phyloP scores from a whole-genome alignment of 2,329 filamentous ascomycete species.

The Pestalotiopsis sp. region DNA sequence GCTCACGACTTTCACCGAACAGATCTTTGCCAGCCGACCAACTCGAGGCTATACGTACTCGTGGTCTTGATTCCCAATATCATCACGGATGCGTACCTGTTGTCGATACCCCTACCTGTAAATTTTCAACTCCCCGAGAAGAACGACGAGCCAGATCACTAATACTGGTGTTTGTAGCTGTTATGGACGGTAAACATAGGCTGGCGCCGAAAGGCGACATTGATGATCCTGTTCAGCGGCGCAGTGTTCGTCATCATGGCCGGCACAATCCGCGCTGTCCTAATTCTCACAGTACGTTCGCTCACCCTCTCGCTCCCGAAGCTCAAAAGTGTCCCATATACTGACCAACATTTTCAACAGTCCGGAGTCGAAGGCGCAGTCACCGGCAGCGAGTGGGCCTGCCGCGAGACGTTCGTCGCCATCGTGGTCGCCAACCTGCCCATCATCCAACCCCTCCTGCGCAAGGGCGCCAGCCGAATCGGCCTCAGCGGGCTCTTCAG shows the following conservation, averaged over 20 bases:
- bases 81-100: constrained; percentile 17
- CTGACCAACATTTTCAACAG: constrained; percentile 12
- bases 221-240: constrained; percentile 50
- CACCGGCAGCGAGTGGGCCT: constrained; percentile 34
- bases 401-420: constrained; percentile 42
- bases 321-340: background rate
- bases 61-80: constrained; percentile 15
- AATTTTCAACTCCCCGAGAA: background rate
- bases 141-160: background rate
- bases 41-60: constrained; percentile 14
- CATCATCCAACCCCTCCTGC: constrained; percentile 25
- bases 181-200: constrained; percentile 47
- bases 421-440: constrained; percentile 38
- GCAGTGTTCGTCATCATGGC: constrained; percentile 51
- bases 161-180: constrained; percentile 31
- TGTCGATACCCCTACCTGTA: constrained; percentile 17
- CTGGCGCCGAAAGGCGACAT: constrained; percentile 39
- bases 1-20: background rate
- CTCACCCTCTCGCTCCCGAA: background rate
- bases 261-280: constrained; percentile 48
- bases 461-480: constrained; percentile 17
- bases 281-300: constrained; percentile 39
- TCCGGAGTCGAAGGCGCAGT: constrained; percentile 22
- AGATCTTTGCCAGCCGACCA: constrained; percentile 19
- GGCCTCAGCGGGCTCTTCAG: constrained; percentile 22